A percentile compares a stretch with the other conserved stretches of the same genome.
phyloP scores from a whole-genome alignment of 768 basidiomycete genomes.

The Naganishia onofrii region DNA sequence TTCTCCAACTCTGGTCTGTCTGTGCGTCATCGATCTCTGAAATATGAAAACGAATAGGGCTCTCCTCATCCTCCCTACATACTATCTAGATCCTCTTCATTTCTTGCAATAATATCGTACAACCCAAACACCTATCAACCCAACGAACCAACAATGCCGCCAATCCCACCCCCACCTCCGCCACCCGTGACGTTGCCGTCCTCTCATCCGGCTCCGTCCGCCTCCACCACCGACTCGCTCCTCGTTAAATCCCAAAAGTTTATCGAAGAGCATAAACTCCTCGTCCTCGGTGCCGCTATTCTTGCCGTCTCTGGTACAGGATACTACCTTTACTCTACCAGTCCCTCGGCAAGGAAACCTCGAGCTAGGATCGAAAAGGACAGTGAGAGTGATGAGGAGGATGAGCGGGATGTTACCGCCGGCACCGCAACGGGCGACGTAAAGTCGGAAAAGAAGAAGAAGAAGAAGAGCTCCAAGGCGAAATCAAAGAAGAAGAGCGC shows the following conservation, averaged over 20 bases:
- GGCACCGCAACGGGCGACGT: conserved; percentile 43
- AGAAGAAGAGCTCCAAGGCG: conserved; percentile 60
- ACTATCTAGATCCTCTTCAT: no score
- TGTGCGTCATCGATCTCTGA: no score
- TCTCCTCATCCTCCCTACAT: no score
- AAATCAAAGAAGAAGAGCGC: conserved; percentile 48
- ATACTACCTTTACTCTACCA: conserved; percentile 59
- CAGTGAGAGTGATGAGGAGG: conserved; percentile 27
- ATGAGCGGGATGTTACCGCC: conserved; percentile 49
- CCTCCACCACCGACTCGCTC: conserved; percentile 33
- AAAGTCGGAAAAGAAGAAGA: conserved; percentile 53
- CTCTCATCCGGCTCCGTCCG: conserved; percentile 2
- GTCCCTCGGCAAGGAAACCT: conserved; percentile 35
- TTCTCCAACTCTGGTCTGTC: no score
- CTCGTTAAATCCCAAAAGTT: conserved; percentile 42
- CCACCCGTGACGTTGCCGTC: conserved; percentile 10
- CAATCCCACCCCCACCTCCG: conserved; percentile 13
- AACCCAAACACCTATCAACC: no score
- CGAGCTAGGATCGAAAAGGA: conserved; percentile 54
- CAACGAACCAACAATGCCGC: neutral
- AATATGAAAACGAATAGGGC: no score
- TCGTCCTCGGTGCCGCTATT: conserved; percentile 68
- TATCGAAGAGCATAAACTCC: conserved; percentile 64
- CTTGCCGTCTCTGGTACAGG: conserved; percentile 71
- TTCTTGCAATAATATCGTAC: no score